Base-by-base conservation (phyloP, 352 stramenopile species). In the Phytophthora cryptogea region DNA sequence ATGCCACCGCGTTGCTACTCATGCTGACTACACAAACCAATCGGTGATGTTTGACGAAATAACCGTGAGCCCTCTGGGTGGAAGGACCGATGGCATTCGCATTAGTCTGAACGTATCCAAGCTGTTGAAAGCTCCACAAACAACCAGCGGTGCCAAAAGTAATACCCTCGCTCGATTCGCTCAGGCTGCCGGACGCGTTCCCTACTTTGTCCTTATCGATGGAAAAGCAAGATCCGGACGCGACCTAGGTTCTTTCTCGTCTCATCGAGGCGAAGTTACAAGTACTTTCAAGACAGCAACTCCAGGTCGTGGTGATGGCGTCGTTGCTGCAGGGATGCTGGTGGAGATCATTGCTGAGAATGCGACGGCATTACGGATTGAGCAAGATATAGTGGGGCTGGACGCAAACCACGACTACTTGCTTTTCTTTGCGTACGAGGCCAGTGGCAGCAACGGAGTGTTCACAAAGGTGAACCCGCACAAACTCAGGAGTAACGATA, bases 1-100 rank as follows among this genome's bases (percentile, higher is more conserved):
- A 0, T 94, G 86, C 26, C 68, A 80, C 31, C 67, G 63, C 8
- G 66, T 92, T 41, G 47, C 52, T 20, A 94, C 86, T 0, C 79
- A 91, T 59, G 83, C 82, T 0, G 83, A 94, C 42, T 94, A 91
- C 62, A 80, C 80, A 5, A 94, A 92, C 41, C 80, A 90, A 41
- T 92, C 86, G 0, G 59, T 74, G 0, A 35, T 84, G 27, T 52
- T 85, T 20, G 86, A 94, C 32, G 70, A 88, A 23, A 65, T 89
- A 13, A 35, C 67, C 2, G 49, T 88, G 0, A 11, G 31, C n/a
- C 63, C 83, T 5, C 52, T 90, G 6, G 30, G 61, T 5, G 81
- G 72, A 9, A 63, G 63, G 27, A 87, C 72, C 0, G 71, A 86
- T 35, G 68, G 54, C 13, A 59, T 90, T 42, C 68, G 65, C 11